phyloP scores from a whole-genome alignment of 2,329 filamentous ascomycete species.

The Hypoxylon sp. region DNA sequence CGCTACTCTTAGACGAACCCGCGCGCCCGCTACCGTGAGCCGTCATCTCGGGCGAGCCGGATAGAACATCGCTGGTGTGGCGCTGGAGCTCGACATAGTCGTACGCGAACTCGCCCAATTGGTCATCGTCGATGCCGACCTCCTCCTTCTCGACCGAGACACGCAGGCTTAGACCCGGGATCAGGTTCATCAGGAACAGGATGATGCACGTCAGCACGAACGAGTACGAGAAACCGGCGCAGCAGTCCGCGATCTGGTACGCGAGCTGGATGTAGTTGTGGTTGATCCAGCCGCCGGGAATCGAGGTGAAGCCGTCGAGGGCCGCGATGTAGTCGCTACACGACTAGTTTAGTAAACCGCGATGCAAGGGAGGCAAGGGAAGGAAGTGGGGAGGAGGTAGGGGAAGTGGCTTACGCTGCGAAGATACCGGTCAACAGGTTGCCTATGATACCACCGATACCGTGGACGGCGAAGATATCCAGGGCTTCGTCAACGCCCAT shows the following conservation, averaged over 20 bases:
- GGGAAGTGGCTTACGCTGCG: constrained; percentile 70
- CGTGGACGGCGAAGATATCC: constrained; percentile 93
- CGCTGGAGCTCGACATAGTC: constrained; percentile 81
- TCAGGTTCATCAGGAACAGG: constrained; percentile 78
- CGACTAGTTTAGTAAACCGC: background rate
- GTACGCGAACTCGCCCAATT: constrained; percentile 87
- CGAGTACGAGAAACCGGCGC: constrained; percentile 75
- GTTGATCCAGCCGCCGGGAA: constrained; percentile 78
- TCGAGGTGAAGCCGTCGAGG: constrained; percentile 75
- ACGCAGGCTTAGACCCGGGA: constrained; percentile 79
- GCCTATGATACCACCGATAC: constrained; percentile 84
- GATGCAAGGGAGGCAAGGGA: background rate
- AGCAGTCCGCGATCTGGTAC: constrained; percentile 78
- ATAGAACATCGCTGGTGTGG: constrained; percentile 67
- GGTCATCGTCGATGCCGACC: constrained; percentile 78
- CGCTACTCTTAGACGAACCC: constrained; percentile 49
- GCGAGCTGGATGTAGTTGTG: constrained; percentile 79
- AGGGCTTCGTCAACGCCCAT: constrained; percentile 88
- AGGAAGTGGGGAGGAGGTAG: too few relatives aligned
- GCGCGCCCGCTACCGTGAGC: constrained; percentile 35
- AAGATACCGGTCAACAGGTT: constrained; percentile 85
- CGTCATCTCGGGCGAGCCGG: constrained; percentile 24
- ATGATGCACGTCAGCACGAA: constrained; percentile 78
- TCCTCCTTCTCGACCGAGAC: constrained; percentile 77
- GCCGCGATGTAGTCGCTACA: constrained; percentile 76